Conservation (phyloP, 805 yeast species). For the Yarrowia osloensis region DNA sequence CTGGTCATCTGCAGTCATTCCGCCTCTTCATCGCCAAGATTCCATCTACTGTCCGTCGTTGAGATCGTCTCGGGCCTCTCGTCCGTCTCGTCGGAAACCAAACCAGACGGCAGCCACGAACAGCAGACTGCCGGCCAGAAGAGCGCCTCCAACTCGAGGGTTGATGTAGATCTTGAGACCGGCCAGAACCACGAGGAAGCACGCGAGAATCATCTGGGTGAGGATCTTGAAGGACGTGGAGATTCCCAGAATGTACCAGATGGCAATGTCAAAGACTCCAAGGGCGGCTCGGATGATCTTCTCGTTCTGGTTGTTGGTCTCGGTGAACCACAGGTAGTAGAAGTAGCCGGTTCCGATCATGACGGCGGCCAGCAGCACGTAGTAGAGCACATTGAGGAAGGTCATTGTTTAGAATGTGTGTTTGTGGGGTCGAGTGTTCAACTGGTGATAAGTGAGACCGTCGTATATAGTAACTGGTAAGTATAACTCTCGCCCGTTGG, state of each 20-base stretch:
- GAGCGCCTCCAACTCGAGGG: conserved; percentile 4
- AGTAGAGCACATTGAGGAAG: conserved; percentile 12
- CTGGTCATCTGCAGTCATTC: not conserved
- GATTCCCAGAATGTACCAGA: conserved; percentile 25
- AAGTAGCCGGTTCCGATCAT: conserved; percentile 25
- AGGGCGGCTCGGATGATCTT: conserved; percentile 12
- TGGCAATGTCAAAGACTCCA: conserved; percentile 20
- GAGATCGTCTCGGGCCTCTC: conserved; percentile 7
- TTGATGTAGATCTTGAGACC: conserved; percentile 21
- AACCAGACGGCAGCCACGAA: conserved; percentile 14
- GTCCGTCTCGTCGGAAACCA: conserved; percentile 13
- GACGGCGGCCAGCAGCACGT: conserved; percentile 24
- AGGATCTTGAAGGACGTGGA: conserved; percentile 20
- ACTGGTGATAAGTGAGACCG: not conserved
- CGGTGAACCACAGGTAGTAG: conserved; percentile 19
- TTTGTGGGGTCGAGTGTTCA: not conserved
- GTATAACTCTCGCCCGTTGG: not conserved
- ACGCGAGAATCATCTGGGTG: conserved; percentile 23
- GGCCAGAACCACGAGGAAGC: conserved; percentile 13
- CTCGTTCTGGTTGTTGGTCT: conserved; percentile 21
- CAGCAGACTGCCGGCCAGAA: not conserved
- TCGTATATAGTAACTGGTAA: not conserved
- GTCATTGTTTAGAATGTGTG: not conserved
- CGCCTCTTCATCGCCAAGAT: not conserved
- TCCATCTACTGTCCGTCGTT: not conserved